Percentiles rank a stretch among this genome's conserved stretches.
These are phyloP conservation scores for Arthrobotrys musiformis DNA, from an alignment of 2,329 filamentous ascomycete genomes.

Conservation along the genomic window DNA sequence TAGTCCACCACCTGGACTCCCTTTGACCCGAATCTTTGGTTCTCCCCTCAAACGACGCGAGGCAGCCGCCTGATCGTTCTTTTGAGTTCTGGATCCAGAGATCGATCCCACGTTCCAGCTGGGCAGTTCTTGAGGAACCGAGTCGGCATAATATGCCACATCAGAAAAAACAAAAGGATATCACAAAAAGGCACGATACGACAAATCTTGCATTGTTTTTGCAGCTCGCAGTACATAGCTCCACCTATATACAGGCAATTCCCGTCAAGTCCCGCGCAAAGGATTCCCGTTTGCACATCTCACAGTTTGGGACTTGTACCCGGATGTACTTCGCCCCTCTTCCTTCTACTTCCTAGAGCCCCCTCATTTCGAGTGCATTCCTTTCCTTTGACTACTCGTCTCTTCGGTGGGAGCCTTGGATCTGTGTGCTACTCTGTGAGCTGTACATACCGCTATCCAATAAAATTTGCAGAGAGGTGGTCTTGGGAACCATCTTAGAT, in stretches of 20 bases:
- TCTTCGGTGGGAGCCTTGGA: not conserved
- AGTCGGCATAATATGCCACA: conserved; percentile 1
- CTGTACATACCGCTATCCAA: conserved; percentile 18
- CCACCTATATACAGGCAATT: conserved; percentile 27
- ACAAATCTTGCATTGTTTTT: not conserved
- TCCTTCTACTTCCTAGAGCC: not conserved
- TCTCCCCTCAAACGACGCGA: conserved; percentile 4
- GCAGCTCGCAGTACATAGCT: conserved; percentile 26
- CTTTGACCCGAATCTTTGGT: conserved; percentile 8
- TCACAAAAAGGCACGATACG: not conserved
- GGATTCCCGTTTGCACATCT: conserved; percentile 26
- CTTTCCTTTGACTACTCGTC: conserved; percentile 2
- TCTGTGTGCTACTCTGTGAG: conserved; percentile 26
- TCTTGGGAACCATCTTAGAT: not conserved
- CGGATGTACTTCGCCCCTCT: conserved; percentile 9
- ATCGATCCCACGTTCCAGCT: conserved; percentile 10
- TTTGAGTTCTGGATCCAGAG: not conserved
- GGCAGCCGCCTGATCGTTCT: not conserved
- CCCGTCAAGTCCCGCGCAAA: conserved; percentile 6
- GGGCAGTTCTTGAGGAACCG: not conserved
- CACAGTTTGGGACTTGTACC: conserved; percentile 21
- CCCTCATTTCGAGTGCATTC: conserved; percentile 16
- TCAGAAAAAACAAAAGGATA: not conserved
- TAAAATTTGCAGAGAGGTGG: not conserved
- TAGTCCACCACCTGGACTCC: not conserved